Evolutionary conservation across 116 monocot species (phyloP), one percentile per base, ranked within the genome.

Genomic region (Posidonia oceanica): DNA sequence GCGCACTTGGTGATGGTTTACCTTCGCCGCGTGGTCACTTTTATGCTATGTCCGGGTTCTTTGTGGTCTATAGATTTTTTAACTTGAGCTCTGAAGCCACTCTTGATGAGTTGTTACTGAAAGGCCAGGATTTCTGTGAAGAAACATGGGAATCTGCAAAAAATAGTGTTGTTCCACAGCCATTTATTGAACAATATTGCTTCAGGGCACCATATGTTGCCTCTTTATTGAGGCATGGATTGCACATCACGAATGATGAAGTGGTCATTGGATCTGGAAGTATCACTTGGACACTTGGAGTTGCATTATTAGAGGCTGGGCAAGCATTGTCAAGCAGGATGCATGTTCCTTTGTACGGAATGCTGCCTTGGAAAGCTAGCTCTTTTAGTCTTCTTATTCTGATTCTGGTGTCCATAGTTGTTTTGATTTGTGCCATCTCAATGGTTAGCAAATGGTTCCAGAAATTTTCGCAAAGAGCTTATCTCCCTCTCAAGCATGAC

Each of bases 1-100:
- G 96, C 77, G 91, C 96, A 73, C 82, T 96, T 61, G 36, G 74
- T 56, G 70, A 80, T 52, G 73, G 66, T 79, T 78, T 80, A 55
- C 87, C 85, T 23, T 48, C 76, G 70, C 96, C 96, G 36, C 84
- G 39, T 63, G 96, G 96, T 10, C 76, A 84, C 29, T 96, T 96
- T 69, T 86, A 83, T 83, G 96, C 91, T 23, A 91, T 91, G 86
- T 88, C 96, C 61, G 91, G 96, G 22, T 96, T 96, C 81, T 96
- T 83, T 82, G 96, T 96, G 59, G 96, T 96, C 3, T 96, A 83
- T 61, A 77, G 71, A 13, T 96, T 96, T 69, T 96, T 96, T 68
- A 91, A 91, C 69, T 82, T 96, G 72, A 86, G 77, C 48, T 71
- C 84, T 44, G 87, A 96, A 52, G 77, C 88, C 40, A 78, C 83